Conservation (phyloP, 345 rosid genomes). For the Geranium brycei region DNA sequence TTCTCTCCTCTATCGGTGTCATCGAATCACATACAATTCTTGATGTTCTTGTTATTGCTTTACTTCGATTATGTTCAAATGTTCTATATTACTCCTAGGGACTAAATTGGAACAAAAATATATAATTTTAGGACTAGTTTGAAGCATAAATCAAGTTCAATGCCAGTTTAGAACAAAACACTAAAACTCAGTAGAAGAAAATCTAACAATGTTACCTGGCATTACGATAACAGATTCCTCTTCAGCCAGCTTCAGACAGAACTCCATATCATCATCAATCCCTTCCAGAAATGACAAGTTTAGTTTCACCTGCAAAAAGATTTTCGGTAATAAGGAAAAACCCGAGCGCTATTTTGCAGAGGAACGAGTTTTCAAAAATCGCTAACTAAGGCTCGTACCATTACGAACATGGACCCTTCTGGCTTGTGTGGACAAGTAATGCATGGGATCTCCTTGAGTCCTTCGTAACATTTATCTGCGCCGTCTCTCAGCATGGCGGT, state of each 20-base stretch:
- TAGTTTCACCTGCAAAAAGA: conserved; percentile 27
- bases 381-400: conserved; percentile 19
- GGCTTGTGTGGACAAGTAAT: conserved; percentile 33
- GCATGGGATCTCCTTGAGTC: conserved; percentile 35
- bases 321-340: background rate
- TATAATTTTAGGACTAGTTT: too few species aligned
- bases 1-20: too few species aligned
- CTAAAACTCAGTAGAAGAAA: too few species aligned
- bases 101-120: too few species aligned
- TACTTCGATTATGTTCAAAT: too few species aligned
- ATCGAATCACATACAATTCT: too few species aligned
- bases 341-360: background rate
- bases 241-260: conserved; percentile 46
- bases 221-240: conserved; percentile 46
- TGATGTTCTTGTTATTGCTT: too few species aligned
- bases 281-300: conserved; percentile 25
- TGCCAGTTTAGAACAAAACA: too few species aligned
- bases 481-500: conserved; percentile 19
- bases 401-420: conserved; percentile 34
- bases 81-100: too few species aligned
- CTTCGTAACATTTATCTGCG: conserved; percentile 23
- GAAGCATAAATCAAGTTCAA: too few species aligned
- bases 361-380: background rate
- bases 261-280: conserved; percentile 45
- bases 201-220: conserved; percentile 23